Evolutionary conservation across 192 early-diverging fungal species (phyloP).

Genomic region (Coemansia sp.): DNA sequence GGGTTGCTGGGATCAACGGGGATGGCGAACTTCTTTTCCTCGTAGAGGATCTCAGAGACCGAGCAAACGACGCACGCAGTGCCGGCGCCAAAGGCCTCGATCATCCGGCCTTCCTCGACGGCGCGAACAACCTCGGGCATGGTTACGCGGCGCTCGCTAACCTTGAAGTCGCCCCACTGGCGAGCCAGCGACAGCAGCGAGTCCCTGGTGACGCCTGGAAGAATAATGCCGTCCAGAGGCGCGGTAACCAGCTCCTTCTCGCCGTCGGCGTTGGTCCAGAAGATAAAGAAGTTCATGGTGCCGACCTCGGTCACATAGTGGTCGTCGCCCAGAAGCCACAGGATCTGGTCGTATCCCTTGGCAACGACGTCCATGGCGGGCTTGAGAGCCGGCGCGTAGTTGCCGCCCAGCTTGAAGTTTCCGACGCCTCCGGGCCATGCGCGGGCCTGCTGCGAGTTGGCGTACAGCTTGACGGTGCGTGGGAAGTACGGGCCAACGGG

Average conservation of each 20-base stretch:
- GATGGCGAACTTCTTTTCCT: constrained; percentile 68
- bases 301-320: constrained; percentile 93
- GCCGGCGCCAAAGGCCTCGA: constrained; percentile 96
- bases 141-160: constrained; percentile 77
- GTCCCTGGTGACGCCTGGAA: constrained; percentile 95
- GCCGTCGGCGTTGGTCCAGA: constrained; percentile 79
- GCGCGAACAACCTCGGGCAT: constrained; percentile 81
- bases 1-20: constrained; percentile 90
- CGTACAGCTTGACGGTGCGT: constrained; percentile 78
- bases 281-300: constrained; percentile 95
- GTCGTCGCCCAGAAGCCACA: constrained; percentile 92
- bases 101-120: constrained; percentile 68
- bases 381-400: constrained; percentile 55
- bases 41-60: constrained; percentile 79
- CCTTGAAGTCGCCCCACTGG: constrained; percentile 87
- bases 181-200: constrained; percentile 80
- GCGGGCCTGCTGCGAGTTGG: constrained; percentile 79
- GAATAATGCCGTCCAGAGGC: constrained; percentile 90
- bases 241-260: constrained; percentile 88
- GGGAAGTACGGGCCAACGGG: constrained; percentile 98
- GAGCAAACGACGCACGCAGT: constrained; percentile 95
- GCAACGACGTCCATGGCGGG: constrained; percentile 84
- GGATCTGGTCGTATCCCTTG: constrained; percentile 87
- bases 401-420: constrained; percentile 85
- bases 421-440: constrained; percentile 98